phyloP scores from a whole-genome alignment of 768 basidiomycete species.

The Lactarius sp. region DNA sequence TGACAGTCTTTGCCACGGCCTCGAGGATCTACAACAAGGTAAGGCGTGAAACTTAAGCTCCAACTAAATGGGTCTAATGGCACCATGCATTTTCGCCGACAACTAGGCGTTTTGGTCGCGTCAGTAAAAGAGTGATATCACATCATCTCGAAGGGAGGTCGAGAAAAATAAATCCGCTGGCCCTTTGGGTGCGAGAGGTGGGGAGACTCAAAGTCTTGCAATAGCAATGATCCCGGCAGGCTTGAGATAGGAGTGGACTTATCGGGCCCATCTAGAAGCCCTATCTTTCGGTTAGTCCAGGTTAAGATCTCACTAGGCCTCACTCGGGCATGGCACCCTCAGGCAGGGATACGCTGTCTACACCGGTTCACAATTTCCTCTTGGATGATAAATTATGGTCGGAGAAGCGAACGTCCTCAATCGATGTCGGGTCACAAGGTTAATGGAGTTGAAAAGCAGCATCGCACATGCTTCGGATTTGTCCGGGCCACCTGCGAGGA shows the following conservation, averaged over 20 bases:
- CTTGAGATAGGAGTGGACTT: constrained; percentile 19
- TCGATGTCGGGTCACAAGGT: constrained; percentile 22
- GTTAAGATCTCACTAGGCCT: neutral
- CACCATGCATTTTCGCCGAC: neutral
- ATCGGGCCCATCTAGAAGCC: constrained; percentile 23
- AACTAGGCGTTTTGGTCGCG: neutral
- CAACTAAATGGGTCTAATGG: neutral
- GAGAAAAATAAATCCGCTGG: neutral
- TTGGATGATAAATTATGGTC: constrained; percentile 1
- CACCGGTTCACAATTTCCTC: constrained; percentile 1
- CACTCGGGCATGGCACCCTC: neutral
- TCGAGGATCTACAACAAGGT: constrained; percentile 1
- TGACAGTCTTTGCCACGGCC: neutral
- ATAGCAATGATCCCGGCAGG: neutral
- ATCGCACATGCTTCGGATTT: constrained; percentile 16
- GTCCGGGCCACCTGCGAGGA: constrained; percentile 11
- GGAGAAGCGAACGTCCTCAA: constrained; percentile 12
- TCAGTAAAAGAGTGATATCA: neutral
- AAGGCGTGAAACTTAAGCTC: neutral
- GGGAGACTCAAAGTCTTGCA: neutral
- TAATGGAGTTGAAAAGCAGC: neutral
- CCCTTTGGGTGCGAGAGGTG: neutral
- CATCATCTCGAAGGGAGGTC: neutral
- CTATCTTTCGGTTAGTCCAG: neutral
- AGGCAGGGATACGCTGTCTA: neutral